Base-by-base conservation (phyloP, 345 rosid species). In the Populus nigra region DNA sequence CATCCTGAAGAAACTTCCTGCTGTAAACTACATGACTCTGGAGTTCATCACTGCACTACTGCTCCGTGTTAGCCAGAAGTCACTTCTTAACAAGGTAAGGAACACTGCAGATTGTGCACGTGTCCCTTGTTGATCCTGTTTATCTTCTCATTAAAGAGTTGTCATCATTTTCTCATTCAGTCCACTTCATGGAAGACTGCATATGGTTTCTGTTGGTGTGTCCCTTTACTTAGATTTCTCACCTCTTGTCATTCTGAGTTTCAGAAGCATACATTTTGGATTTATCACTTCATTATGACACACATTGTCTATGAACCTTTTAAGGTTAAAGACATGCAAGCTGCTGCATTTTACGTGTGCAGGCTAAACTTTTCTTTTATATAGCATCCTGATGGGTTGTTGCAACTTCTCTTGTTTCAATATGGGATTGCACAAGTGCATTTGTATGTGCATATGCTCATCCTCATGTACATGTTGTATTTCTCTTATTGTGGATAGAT, bases 51-150 rank as follows among this genome's bases (percentile, higher is more conserved):
- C 99, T 50, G 96, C 99, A 18, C 74, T 93, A 25, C 66, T 95
- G 76, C 96, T 91, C 75, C 92, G 87, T 59, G 91, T 93, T 76
- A 92, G 96, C 87, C 88, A 93, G 85, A 95, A 93, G 82, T 89
- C 97, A 31, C 86, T 79, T 76, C 86, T 95, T 76, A 95, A 93
- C 89, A 93, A 95, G 90, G 99, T 84, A 81, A 41, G 65, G 86
- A 73, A 66, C 22, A 29, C 23, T 76, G 76, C 49, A 45, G 13
- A 45, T 16, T 39, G 15, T 9, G 38, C 57, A 23, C 11, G 35
- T 43, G 5, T 47, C 18, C 50, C 50, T 47, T 15, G 50, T 47
- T 47, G 50, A 47, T 47, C 50, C 50, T 47, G 29, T 23, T 17
- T 1, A 38, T 49, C 8, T 27, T 20, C 36, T 17, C 38, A 27